These are phyloP conservation scores for Aurifilum marmelostoma DNA, from an alignment of 2,329 filamentous ascomycete genomes.

Conservation along the genomic window DNA sequence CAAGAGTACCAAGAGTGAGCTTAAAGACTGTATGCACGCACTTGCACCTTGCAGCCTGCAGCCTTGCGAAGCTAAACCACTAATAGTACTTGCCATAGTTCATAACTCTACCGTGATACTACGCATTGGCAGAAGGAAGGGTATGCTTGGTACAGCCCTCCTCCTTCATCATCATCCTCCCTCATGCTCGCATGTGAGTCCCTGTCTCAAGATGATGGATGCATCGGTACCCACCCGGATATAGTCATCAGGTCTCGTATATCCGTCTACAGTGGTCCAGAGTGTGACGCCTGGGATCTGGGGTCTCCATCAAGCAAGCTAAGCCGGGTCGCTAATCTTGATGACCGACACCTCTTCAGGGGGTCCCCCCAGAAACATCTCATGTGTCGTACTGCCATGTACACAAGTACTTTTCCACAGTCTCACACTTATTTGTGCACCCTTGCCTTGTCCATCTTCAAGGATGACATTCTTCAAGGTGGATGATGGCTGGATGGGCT, in stretches of 20 bases:
- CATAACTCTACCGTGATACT: no score
- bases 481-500: no score
- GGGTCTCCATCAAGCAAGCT: constrained; percentile 25
- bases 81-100: neutral
- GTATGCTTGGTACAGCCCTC: neutral
- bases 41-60: neutral
- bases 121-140: no score
- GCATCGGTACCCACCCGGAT: neutral
- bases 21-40: neutral
- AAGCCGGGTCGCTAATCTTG: constrained; percentile 25
- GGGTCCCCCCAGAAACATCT: constrained; percentile 1
- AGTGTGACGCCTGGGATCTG: constrained; percentile 6
- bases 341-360: constrained; percentile 16
- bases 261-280: neutral
- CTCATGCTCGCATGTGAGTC: neutral
- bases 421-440: neutral
- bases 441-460: neutral
- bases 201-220: constrained; percentile 4
- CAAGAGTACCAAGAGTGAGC: neutral
- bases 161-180: neutral
- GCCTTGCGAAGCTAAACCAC: neutral
- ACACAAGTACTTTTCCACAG: neutral
- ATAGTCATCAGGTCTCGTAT: neutral
- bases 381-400: neutral
- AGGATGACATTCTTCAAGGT: neutral